A percentile compares a stretch with the other conserved stretches of the same genome.
Evolutionary conservation across 2,329 filamentous ascomycete species (phyloP).

Genomic region (Tolypocladium sp.): DNA sequence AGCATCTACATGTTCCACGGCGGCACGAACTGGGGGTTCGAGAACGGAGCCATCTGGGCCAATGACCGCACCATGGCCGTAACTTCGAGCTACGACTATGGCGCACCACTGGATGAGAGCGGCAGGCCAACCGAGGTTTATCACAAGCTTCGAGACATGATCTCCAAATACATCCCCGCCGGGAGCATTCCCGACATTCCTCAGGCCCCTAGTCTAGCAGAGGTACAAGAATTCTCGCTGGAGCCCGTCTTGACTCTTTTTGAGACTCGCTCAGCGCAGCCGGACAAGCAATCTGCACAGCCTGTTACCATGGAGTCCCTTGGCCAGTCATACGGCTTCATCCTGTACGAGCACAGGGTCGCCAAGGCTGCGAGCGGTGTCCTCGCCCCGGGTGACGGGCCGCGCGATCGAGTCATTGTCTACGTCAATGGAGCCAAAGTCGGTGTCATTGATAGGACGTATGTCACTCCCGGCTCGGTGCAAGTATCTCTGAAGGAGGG

Average conservation of each 20-base stretch:
- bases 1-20: slow-evolving; percentile 45
- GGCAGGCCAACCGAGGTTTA: slow-evolving; percentile 36
- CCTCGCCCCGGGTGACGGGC: slow-evolving; percentile 30
- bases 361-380: slow-evolving; percentile 16
- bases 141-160: slow-evolving; percentile 26
- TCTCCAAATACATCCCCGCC: slow-evolving; percentile 24
- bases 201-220: slow-evolving; percentile 18
- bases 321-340: slow-evolving; percentile 33
- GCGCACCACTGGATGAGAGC: slow-evolving; percentile 38
- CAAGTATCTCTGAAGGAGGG: slow-evolving; percentile 25
- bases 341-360: slow-evolving; percentile 30
- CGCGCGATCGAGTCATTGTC: slow-evolving; percentile 36
- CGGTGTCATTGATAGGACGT: slow-evolving; percentile 38
- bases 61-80: slow-evolving; percentile 26
- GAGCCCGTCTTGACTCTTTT: slow-evolving; percentile 28
- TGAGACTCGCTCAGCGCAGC: slow-evolving; percentile 14
- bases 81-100: slow-evolving; percentile 41
- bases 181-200: slow-evolving; percentile 28
- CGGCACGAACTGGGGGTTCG: slow-evolving; percentile 40
- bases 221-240: slow-evolving; percentile 26
- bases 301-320: slow-evolving; percentile 36
- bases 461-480: slow-evolving; percentile 27
- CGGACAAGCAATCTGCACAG: slow-evolving; percentile 11
- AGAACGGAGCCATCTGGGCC: slow-evolving; percentile 34
- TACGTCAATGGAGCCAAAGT: slow-evolving; percentile 32